Conservation (phyloP, 2,329 filamentous ascomycete genomes). For the Emmonsiellopsis sp. region DNA sequence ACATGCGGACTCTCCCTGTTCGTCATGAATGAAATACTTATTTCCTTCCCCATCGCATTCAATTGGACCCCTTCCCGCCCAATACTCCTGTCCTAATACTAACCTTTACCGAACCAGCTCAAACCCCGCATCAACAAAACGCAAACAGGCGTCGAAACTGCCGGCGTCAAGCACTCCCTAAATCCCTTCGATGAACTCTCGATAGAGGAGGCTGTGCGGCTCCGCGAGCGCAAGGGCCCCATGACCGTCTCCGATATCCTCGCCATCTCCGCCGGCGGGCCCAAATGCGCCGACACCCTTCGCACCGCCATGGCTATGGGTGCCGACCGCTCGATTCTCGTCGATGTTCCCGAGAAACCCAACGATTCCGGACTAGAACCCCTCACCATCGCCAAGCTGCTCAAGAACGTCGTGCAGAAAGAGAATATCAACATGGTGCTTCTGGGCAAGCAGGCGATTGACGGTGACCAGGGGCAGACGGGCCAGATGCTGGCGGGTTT, state of each 20-base stretch:
- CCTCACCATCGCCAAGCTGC: conserved; percentile 81
- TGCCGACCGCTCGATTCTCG: conserved; percentile 82
- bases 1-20: not conserved
- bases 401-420: conserved; percentile 67
- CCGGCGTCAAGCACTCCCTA: conserved; percentile 93
- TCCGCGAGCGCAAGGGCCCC: conserved; percentile 77
- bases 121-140: conserved; percentile 63
- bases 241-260: conserved; percentile 83
- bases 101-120: conserved; percentile 37
- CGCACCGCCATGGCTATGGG: conserved; percentile 99
- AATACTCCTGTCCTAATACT: too few relatives aligned
- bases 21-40: not conserved
- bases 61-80: not conserved
- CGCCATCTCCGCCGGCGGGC: conserved; percentile 75
- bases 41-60: not conserved
- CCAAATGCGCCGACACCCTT: conserved; percentile 80
- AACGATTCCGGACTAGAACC: conserved; percentile 62
- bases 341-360: conserved; percentile 63
- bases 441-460: conserved; percentile 95
- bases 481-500: conserved; percentile 96
- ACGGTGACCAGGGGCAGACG: conserved; percentile 91
- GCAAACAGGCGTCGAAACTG: conserved; percentile 80
- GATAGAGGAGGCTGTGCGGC: conserved; percentile 88
- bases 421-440: conserved; percentile 89
- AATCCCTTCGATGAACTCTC: conserved; percentile 99